Percentiles rank a stretch among this genome's conserved stretches.
These are phyloP conservation scores for Panellus pusillus DNA, from an alignment of 768 basidiomycete genomes.

Conservation along the genomic window DNA sequence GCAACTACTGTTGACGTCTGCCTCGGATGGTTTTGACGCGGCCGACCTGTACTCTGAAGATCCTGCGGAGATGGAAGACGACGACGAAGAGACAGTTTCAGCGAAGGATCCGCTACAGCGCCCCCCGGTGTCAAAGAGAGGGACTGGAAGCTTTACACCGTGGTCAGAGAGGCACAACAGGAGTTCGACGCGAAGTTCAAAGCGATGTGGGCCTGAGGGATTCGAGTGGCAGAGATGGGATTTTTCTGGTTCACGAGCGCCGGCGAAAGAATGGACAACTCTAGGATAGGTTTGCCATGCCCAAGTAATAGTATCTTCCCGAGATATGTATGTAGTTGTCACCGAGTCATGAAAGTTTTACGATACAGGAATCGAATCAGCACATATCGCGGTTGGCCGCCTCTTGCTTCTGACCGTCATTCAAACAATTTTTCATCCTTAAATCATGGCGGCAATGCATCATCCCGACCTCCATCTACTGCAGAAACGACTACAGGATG, in stretches of 20 bases:
- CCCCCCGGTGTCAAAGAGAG: conserved; percentile 41
- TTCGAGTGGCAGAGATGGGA: neutral
- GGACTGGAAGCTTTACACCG: conserved; percentile 59
- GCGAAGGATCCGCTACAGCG: conserved; percentile 24
- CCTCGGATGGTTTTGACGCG: conserved; percentile 19
- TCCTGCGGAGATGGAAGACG: conserved; percentile 25
- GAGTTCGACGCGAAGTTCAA: conserved; percentile 63
- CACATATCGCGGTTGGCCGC: too few relatives aligned
- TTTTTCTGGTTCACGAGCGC: neutral
- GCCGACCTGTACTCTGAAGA: conserved; percentile 27
- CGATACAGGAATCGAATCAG: too few relatives aligned
- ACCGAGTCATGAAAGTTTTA: neutral
- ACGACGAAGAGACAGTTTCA: conserved; percentile 23
- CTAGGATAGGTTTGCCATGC: too few relatives aligned
- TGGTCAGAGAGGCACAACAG: conserved; percentile 40
- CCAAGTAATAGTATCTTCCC: too few relatives aligned
- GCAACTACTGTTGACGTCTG: conserved; percentile 41
- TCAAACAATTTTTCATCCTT: too few relatives aligned
- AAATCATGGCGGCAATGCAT: neutral
- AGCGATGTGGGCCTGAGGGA: conserved; percentile 56
- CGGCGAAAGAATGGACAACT: too few relatives aligned
- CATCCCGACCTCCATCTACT: conserved; percentile 18
- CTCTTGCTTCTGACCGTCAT: neutral
- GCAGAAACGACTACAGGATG: conserved; percentile 17
- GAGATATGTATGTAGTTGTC: too few relatives aligned